These are phyloP conservation scores for Botrytis aclada DNA, from an alignment of 2,329 filamentous ascomycete species.

Conservation along the genomic window DNA sequence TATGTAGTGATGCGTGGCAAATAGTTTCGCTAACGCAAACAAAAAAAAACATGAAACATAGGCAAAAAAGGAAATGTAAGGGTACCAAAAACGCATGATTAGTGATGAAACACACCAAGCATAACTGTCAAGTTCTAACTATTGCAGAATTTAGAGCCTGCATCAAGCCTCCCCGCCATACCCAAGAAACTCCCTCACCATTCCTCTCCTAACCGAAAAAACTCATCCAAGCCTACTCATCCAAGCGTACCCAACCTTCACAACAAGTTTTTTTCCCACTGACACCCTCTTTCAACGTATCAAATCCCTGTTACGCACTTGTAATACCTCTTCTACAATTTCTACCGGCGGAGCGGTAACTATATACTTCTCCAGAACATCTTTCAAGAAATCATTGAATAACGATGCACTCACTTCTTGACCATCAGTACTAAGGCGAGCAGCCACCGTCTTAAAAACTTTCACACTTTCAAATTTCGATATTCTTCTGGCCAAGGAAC, in stretches of 20 bases:
- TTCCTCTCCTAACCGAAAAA: neutral
- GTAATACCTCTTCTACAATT: constrained; percentile 23
- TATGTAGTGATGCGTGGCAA: neutral
- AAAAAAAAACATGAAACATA: neutral
- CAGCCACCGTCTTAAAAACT: constrained; percentile 15
- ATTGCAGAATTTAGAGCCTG: neutral
- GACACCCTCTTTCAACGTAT: constrained; percentile 25
- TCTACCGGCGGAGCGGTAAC: constrained; percentile 23
- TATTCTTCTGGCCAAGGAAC: constrained; percentile 12
- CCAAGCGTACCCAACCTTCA: constrained; percentile 12
- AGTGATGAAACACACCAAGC: neutral
- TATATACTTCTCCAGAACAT: constrained; percentile 21
- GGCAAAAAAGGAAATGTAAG: neutral
- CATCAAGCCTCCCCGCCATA: no score
- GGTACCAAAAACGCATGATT: neutral
- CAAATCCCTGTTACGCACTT: constrained; percentile 18
- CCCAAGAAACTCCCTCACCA: neutral
- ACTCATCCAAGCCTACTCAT: neutral
- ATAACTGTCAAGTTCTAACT: neutral
- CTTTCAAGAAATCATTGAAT: constrained; percentile 24
- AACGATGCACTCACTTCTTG: constrained; percentile 23
- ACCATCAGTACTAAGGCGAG: neutral
- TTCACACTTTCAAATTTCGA: constrained; percentile 17
- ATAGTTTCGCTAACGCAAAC: neutral
- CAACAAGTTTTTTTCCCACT: constrained; percentile 28